A percentile compares a stretch with the other conserved stretches of the same genome.
phyloP scores from a whole-genome alignment of 2,329 filamentous ascomycete genomes.

The Thermothelomyces thermophilus region DNA sequence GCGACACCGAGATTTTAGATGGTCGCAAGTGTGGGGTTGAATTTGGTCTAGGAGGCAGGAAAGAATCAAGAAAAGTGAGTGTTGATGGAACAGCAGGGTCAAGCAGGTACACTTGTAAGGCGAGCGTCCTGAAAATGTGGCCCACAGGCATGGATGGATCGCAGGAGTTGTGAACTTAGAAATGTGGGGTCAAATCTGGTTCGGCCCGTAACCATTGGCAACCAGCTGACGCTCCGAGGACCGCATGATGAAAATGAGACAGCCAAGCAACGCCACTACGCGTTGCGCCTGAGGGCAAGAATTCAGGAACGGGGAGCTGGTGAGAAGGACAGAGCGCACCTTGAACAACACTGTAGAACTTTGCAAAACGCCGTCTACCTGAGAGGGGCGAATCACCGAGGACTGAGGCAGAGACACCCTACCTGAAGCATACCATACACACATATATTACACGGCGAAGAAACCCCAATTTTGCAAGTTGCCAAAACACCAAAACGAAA shows the following conservation, averaged over 20 bases:
- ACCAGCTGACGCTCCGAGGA: slow-evolving; percentile 20
- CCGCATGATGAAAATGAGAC: too few species aligned
- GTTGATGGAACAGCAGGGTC: slow-evolving; percentile 9
- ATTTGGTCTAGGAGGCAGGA: slow-evolving; percentile 3
- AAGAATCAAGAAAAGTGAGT: slow-evolving; percentile 7
- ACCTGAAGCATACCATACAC: too few species aligned
- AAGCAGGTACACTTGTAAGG: slow-evolving; percentile 5
- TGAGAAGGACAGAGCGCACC: too few species aligned
- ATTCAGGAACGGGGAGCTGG: too few species aligned
- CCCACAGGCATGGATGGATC: too few species aligned
- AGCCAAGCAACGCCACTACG: neutral
- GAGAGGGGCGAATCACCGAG: too few species aligned
- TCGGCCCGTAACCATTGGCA: slow-evolving; percentile 22
- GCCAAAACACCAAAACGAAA: neutral
- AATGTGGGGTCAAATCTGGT: slow-evolving; percentile 20
- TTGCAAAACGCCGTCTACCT: too few species aligned
- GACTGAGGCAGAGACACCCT: too few species aligned
- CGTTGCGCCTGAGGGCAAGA: neutral
- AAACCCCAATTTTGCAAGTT: too few species aligned
- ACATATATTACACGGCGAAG: too few species aligned
- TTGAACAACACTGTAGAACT: too few species aligned
- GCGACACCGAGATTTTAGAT: neutral
- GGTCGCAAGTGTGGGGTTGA: neutral
- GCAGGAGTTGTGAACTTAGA: too few species aligned
- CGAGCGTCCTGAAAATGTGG: slow-evolving; percentile 4